These are phyloP conservation scores for Cenchrus purpureus DNA, from an alignment of 176 grass and related monocot species.

Conservation along the genomic window DNA sequence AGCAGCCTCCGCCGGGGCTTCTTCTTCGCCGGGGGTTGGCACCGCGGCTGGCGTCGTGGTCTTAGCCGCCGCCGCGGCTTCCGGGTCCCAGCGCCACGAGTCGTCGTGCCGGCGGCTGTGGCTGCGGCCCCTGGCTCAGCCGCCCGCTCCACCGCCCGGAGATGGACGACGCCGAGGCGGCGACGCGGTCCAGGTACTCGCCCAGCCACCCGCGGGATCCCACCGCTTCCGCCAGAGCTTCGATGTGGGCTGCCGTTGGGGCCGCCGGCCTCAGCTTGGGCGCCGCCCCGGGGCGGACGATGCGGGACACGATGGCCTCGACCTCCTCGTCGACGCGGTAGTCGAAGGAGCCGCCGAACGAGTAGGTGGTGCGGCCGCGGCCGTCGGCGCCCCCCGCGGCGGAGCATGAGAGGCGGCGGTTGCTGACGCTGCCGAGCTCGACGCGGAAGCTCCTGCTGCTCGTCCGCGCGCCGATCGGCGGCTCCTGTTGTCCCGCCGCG, in stretches of 20 bases:
- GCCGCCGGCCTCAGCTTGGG: slow-evolving; percentile 16
- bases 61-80: slow-evolving; percentile 32
- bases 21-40: slow-evolving; percentile 43
- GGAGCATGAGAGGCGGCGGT: slow-evolving; percentile 48
- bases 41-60: not conserved
- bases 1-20: slow-evolving; percentile 45
- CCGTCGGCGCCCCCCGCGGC: too few species aligned
- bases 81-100: slow-evolving; percentile 61
- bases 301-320: slow-evolving; percentile 70
- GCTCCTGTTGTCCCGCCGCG: not conserved
- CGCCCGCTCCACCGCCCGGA: slow-evolving; percentile 71
- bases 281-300: slow-evolving; percentile 40
- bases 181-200: slow-evolving; percentile 78
- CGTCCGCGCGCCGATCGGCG: slow-evolving; percentile 14
- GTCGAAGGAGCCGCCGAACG: slow-evolving; percentile 75
- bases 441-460: slow-evolving; percentile 68
- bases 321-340: slow-evolving; percentile 90
- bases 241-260: slow-evolving; percentile 21
- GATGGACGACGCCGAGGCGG: slow-evolving; percentile 59
- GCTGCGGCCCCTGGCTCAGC: slow-evolving; percentile 54
- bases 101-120: slow-evolving; percentile 44
- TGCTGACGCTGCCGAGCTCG: slow-evolving; percentile 87
- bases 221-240: slow-evolving; percentile 65
- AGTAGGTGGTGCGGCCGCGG: slow-evolving; percentile 53
- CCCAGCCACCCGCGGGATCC: slow-evolving; percentile 71